Evolutionary conservation across 1,284 basidiomycete genomes (phyloP), one percentile per base, ranked within the genome.

Genomic region (Apiotrichum montevideense): DNA sequence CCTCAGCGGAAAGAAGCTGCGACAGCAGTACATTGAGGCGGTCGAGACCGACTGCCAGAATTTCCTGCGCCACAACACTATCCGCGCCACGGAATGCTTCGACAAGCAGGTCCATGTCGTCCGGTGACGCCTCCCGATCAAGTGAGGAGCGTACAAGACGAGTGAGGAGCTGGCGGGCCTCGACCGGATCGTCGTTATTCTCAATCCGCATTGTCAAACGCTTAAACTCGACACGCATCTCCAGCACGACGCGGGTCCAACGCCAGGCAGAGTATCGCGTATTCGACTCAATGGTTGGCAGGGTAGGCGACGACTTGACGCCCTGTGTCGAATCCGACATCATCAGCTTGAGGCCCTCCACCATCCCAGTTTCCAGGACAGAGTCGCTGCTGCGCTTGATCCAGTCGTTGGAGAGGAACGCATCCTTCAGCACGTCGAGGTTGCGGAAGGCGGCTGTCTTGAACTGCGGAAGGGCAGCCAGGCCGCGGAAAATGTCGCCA

Each of bases 141-240:
- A 75, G 55, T 3, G 61, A 71, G 15, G 63, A 61, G 7, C 64
- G 61, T 1, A 74, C 67, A 14, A 74, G 64, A 29, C 63, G 55
- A n/a, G 59, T 55, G 6, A 75, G 60, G 10, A 65, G 66, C 52
- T 68, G 62, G 34, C 65, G 63, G 4, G 73, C 69, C 33, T 69
- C 68, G 11, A 59, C 59, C 6, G 69, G 62, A 29, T 70, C 60
- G 14, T 70, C 70, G 13, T 62, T 64, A 45, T 66, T 68, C 21
- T 63, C 64, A 34, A 75, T 72, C 14, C 69, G 59, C 51, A 65
- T 61, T 2, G 69, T 69, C 3, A 75, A 59, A 2, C 69, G 67
- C 55, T 75, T 75, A 59, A 75, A 73, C 58, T 74, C 71, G 46
- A 74, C 70, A 4, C 73, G 59, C 71, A 75, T 73, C 56, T 72